Base-by-base conservation (phyloP, 495 filamentous ascomycete genomes). In the Daldinia concentrica region DNA sequence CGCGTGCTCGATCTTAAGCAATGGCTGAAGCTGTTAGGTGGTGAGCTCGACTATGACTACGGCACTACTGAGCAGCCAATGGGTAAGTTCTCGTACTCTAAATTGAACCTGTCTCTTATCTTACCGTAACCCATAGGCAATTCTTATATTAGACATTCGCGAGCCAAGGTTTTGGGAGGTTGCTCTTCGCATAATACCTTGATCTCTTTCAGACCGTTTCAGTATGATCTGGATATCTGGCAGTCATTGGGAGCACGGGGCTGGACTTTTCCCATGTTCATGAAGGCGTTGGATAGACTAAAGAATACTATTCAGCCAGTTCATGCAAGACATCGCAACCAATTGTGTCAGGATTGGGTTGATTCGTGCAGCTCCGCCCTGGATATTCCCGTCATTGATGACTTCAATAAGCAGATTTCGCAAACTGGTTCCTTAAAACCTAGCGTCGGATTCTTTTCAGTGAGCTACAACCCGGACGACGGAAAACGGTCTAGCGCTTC, bases 111-210 rank as follows among this genome's bases (percentile, higher is more conserved):
- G 4, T 41, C 43, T 64, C 58, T 58, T 51, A 62, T 73, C 61
- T 68, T 75, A 69, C 74, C 69, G 39, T 55, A 14, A 29, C 39
- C 3, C 36, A 59, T 73, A 90, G 91, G 91, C 74, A 94, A 93
- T 80, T 93, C 91, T 55, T 84, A 90, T 82, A 94, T 95, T 79
- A 88, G 91, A 58, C 92, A 94, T 79, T 92, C 92, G 15, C 87
- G 92, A 64, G 92, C 92, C 32, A 94, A 94, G 82, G 91, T 94
- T 12, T 86, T 95, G 27, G 92, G 92, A 69, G 92, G 92, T 62
- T 95, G 92, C 84, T 93, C 91, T 24, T 91, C 89, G 52, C 92
- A 95, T 84, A 95, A 95, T 76, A 94, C 92, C 29, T 83, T 94
- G 60, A 94, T 95, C 75, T 92, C 90, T 4, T 94, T 94, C 83